Evolutionary conservation across 345 rosid species (phyloP), one percentile per base, ranked within the genome.

Genomic region (Sonneratia alba): DNA sequence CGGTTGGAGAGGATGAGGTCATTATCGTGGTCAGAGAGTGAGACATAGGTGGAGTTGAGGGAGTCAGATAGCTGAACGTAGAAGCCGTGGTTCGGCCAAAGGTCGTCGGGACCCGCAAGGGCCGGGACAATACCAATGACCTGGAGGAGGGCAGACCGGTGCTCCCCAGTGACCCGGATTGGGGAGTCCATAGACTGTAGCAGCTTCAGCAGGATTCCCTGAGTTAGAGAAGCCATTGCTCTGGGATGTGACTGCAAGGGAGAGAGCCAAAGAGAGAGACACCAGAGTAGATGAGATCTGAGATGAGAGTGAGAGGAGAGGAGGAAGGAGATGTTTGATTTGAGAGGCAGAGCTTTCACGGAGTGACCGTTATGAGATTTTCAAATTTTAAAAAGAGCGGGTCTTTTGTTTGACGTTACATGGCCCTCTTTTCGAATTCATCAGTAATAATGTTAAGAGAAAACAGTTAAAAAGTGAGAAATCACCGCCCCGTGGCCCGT

Each of bases 1-100:
- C 97, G 88, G 77, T 91, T 95, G 72, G 79, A 79, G 78, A 95
- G 96, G 76, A 95, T 95, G 73, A 95, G 95, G 36, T 95, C 99
- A 53, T 83, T 87, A 72, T 91, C 97, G 57, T 83, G 89, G 51
- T 91, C 97, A n/a, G 97, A 87, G 83, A 95, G 96, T 77, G 97
- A 95, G 72, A 95, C 88, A 70, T 95, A 95, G 69, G 97, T 90
- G 72, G 99, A 91, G 82, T 95, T 90, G 73, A 91, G 91, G 64
- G 99, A 91, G 73, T 95, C 99, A 21, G 97, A 95, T 79, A 95
- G 91, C 76, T 95, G 95, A n/a, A 95, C 95, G 79, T 85, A 90
- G 86, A 91, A 95, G 63, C 97, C 97, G 72, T 89, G 97, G 79
- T 91, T 95, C 1, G 99, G 91, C 87, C 89, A 87, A 79, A 95